Conservation (phyloP, 2,329 filamentous ascomycete genomes). For the Cyphellophora europaea region DNA sequence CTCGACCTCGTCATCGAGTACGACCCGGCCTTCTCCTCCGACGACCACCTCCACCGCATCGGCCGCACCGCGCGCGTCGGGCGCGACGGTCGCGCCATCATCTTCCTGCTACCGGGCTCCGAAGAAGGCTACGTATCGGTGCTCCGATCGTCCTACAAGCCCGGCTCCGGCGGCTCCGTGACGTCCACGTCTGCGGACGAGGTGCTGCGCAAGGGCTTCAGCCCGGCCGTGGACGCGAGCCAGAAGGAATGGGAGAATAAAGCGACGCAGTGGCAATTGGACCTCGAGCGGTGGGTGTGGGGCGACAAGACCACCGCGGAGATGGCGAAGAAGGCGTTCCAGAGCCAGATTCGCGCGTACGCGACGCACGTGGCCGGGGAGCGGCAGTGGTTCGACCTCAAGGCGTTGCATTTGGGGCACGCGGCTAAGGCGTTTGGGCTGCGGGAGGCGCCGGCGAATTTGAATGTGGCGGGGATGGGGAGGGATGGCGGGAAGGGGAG, state of each 20-base stretch:
- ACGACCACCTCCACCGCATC: constrained; percentile 90
- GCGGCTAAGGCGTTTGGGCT: constrained; percentile 88
- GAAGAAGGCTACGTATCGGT: constrained; percentile 86
- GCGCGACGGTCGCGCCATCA: constrained; percentile 71
- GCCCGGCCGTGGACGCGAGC: constrained; percentile 27
- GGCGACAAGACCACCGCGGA: constrained; percentile 52
- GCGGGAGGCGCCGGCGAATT: constrained; percentile 77
- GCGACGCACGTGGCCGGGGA: constrained; percentile 86
- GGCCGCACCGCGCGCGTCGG: constrained; percentile 92
- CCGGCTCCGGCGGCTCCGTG: constrained; percentile 41
- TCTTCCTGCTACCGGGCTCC: constrained; percentile 82
- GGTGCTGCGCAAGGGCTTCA: constrained; percentile 57
- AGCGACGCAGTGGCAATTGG: constrained; percentile 59
- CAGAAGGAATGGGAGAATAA: constrained; percentile 51
- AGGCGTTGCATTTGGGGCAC: constrained; percentile 82
- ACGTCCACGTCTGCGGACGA: constrained; percentile 55
- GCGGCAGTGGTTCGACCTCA: constrained; percentile 81
- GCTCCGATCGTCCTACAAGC: constrained; percentile 59
- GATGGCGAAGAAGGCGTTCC: constrained; percentile 73
- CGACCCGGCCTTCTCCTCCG: constrained; percentile 85
- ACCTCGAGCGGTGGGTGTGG: constrained; percentile 56
- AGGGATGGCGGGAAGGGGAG: constrained; percentile 23
- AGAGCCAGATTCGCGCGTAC: constrained; percentile 88
- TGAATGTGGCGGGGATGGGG: constrained; percentile 40
- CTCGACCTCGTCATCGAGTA: constrained; percentile 95